These are phyloP conservation scores for Coriaria nepalensis DNA, from an alignment of 306 rosid genomes.

Conservation along the genomic window DNA sequence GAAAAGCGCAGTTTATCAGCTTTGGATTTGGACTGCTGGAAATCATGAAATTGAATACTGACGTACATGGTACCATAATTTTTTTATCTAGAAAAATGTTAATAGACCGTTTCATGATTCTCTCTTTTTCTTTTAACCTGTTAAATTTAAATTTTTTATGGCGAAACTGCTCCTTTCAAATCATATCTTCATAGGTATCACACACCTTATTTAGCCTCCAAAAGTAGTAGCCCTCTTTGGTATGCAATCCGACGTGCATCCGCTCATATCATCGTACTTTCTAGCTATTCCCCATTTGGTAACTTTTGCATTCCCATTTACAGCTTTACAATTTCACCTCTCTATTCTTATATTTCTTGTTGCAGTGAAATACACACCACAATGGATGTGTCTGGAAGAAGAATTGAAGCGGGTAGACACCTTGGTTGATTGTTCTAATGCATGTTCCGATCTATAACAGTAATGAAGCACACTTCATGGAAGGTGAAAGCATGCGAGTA, in stretches of 20 bases:
- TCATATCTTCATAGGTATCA: constrained; percentile 51
- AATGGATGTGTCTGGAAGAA: constrained; percentile 51
- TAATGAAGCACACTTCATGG: constrained; percentile 77
- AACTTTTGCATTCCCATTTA: constrained; percentile 3
- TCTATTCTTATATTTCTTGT: not conserved
- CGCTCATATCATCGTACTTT: constrained; percentile 80
- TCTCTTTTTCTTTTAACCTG: constrained; percentile 5
- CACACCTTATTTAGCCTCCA: constrained; percentile 72
- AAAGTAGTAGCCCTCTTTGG: constrained; percentile 89
- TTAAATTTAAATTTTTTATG: constrained; percentile 23
- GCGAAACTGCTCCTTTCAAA: constrained; percentile 82
- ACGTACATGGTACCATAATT: constrained; percentile 52
- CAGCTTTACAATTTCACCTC: too few species aligned
- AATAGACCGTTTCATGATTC: not conserved
- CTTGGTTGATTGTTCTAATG: constrained; percentile 96
- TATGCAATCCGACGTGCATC: constrained; percentile 92
- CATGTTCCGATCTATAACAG: constrained; percentile 75
- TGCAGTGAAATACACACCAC: constrained; percentile 92
- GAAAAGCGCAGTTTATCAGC: constrained; percentile 73
- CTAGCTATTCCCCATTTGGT: constrained; percentile 93
- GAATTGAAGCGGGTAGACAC: constrained; percentile 73
- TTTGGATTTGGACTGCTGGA: constrained; percentile 88
- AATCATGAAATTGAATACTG: constrained; percentile 91
- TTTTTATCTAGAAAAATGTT: too few species aligned
- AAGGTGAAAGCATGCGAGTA: constrained; percentile 88